Evolutionary conservation across 768 basidiomycete species (phyloP), one percentile per base, ranked within the genome.

Genomic region (Leccinum sublutescens): DNA sequence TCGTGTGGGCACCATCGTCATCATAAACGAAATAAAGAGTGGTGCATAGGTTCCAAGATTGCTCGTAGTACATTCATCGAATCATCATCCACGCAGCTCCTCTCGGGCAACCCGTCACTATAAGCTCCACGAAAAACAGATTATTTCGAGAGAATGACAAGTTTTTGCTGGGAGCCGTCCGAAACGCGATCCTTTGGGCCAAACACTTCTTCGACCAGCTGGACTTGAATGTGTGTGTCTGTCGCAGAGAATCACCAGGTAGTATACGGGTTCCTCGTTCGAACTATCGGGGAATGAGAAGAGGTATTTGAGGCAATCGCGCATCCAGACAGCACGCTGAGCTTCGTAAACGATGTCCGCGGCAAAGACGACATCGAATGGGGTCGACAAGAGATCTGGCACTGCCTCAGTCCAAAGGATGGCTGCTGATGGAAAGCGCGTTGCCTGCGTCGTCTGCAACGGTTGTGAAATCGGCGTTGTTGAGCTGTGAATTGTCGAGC

Each of bases 181-280:
- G 19, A 27, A 12, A 17, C 12, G 17, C 38, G 54, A 29, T 54
- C 50, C 31, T 56, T 54, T 10, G 52, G 58, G 14, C 65, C 62
- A 62, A 93, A 91, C 3, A 84, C 77, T 9, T 68, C 65, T 61
- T 89, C 87, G 49, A 92, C 71, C 0, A 80, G 33, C 66, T 73
- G 0, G 82, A 85, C 74, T 94, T 92, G 12, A 68, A 69, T 0
- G 62, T 89, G 62, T 89, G 87, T 0, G 88, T 89, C 9, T 77
- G 69, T 1, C 93, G 87, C 4, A 90, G 76, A 1, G 91, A n/a
- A 93, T 82, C 52, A 91, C 78, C 14, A 93, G 80, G 64, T 92
- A 89, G 71, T 94, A 93, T 3, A 54, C 21, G 2, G 65, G 63
- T 1, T 45, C 59, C 5, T 38, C 40, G 31, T 54, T 23, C 2